These are phyloP conservation scores for Auricularia heimuer DNA, from an alignment of 768 basidiomycete genomes.

Conservation along the genomic window DNA sequence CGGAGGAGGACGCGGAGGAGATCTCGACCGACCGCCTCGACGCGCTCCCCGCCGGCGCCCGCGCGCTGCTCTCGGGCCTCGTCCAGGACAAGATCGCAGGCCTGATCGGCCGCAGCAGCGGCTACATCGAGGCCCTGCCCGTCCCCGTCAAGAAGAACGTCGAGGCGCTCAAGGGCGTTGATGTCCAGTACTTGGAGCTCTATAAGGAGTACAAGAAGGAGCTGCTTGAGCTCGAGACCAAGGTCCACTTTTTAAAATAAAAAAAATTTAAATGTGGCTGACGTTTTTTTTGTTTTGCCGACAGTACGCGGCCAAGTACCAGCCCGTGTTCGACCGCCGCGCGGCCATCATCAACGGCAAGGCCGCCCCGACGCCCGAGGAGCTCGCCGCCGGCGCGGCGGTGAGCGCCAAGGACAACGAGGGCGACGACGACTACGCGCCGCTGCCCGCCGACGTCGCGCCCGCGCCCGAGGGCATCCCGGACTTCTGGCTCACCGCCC, in stretches of 20 bases:
- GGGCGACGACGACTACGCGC: conserved; percentile 35
- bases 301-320: conserved; percentile 32
- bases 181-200: conserved; percentile 81
- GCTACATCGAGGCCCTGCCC: conserved; percentile 87
- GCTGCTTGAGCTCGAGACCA: conserved; percentile 91
- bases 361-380: conserved; percentile 62
- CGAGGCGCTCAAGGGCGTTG: conserved; percentile 89
- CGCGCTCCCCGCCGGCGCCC: conserved; percentile 17
- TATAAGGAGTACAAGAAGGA: conserved; percentile 93
- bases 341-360: conserved; percentile 73
- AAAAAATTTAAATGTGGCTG: background rate
- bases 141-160: conserved; percentile 71
- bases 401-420: conserved; percentile 64
- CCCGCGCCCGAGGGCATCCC: conserved; percentile 51
- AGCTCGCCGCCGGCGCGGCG: conserved; percentile 72
- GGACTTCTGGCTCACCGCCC: conserved; percentile 96
- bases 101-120: conserved; percentile 85
- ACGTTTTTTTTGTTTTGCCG: background rate
- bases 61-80: conserved; percentile 64
- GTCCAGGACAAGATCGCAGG: conserved; percentile 81
- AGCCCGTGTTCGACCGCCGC: conserved; percentile 81
- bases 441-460: conserved; percentile 10
- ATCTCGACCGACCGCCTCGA: conserved; percentile 34
- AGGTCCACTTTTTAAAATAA: conserved; percentile 39
- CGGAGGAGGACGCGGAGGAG: conserved; percentile 72